phyloP scores from a whole-genome alignment of 306 rosid genomes.

The Trichosanthes cucumerina region DNA sequence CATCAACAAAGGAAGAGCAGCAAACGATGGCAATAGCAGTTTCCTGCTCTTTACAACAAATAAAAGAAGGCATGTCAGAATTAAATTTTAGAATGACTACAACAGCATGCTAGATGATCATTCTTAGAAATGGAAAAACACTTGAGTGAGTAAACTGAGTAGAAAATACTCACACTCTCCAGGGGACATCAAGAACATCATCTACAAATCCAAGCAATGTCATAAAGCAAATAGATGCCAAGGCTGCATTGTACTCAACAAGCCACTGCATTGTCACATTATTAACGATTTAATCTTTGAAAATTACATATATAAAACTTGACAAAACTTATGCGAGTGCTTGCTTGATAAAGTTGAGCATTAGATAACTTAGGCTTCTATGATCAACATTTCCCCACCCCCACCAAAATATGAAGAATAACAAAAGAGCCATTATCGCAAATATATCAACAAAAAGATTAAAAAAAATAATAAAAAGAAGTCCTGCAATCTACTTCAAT shows the following conservation, averaged over 20 bases:
- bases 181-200: slow-evolving; percentile 93
- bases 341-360: background rate
- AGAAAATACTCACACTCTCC: slow-evolving; percentile 90
- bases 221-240: slow-evolving; percentile 90
- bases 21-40: slow-evolving; percentile 76
- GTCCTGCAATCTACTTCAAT: background rate
- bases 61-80: slow-evolving; percentile 18
- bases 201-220: slow-evolving; percentile 92
- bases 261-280: slow-evolving; percentile 75
- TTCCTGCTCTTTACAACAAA: slow-evolving; percentile 61
- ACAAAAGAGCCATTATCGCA: background rate
- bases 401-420: background rate
- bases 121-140: background rate
- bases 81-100: slow-evolving; percentile 7
- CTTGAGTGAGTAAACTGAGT: background rate
- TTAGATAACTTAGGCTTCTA: background rate
- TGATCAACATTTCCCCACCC: background rate
- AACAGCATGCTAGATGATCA: background rate
- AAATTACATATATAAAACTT: background rate
- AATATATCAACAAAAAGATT: background rate
- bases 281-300: slow-evolving; percentile 8
- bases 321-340: background rate
- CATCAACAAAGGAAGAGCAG: slow-evolving; percentile 92
- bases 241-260: slow-evolving; percentile 93
- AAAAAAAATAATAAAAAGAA: background rate